phyloP scores from a whole-genome alignment of 2,329 filamentous ascomycete species.

The Penicillium sclerotiorum region DNA sequence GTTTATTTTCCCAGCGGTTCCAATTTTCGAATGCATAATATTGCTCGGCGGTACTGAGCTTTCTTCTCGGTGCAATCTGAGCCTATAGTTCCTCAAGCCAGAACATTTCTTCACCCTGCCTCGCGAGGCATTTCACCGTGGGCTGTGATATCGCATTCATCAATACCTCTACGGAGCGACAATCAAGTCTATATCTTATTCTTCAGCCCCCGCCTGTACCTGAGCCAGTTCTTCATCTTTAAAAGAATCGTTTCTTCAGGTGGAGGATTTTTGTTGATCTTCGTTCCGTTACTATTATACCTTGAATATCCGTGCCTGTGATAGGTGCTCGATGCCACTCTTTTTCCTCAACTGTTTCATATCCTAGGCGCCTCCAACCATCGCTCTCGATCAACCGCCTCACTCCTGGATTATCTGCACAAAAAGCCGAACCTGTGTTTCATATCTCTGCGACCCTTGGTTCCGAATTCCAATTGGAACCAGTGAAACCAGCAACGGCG shows the following conservation, averaged over 20 bases:
- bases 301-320: neutral
- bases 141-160: slow-evolving; percentile 28
- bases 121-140: slow-evolving; percentile 35
- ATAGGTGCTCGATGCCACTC: slow-evolving; percentile 1
- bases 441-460: slow-evolving; percentile 23
- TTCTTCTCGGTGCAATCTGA: slow-evolving; percentile 30
- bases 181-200: slow-evolving; percentile 25
- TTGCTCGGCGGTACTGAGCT: slow-evolving; percentile 32
- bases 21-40: slow-evolving; percentile 35
- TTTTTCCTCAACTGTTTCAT: slow-evolving; percentile 9
- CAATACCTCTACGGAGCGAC: slow-evolving; percentile 29
- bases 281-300: neutral
- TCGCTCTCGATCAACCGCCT: slow-evolving; percentile 13
- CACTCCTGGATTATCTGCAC: slow-evolving; percentile 14
- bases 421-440: slow-evolving; percentile 26
- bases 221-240: slow-evolving; percentile 20
- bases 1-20: slow-evolving; percentile 19
- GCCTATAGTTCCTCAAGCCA: slow-evolving; percentile 35
- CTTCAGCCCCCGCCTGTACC: slow-evolving; percentile 15
- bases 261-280: neutral
- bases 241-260: slow-evolving; percentile 11
- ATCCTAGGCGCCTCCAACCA: slow-evolving; percentile 14
- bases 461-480: slow-evolving; percentile 23
- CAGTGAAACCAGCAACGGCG: neutral
- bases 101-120: slow-evolving; percentile 33